phyloP scores from a whole-genome alignment of 208 protist genomes.

The Trypanosoma avium region DNA sequence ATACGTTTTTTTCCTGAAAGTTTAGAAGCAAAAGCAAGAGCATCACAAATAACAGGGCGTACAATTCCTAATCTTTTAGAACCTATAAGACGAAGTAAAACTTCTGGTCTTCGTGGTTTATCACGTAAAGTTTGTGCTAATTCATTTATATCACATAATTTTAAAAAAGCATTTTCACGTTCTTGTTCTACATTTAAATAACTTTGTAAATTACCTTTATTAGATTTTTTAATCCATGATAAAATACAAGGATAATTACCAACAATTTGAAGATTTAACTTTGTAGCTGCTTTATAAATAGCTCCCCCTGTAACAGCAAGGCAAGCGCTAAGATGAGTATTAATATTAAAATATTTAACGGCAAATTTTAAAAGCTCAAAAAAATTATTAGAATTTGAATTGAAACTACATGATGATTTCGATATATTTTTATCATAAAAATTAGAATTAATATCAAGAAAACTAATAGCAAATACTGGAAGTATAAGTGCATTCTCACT shows the following conservation, averaged over 20 bases:
- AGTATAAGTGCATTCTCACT: conserved; percentile 61
- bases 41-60: conserved; percentile 47
- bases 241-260: conserved; percentile 13
- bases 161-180: conserved; percentile 32
- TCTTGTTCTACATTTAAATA: conserved; percentile 20
- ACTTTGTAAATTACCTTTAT: background rate
- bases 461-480: conserved; percentile 54
- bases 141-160: conserved; percentile 43
- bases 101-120: conserved; percentile 45
- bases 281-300: conserved; percentile 12
- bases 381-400: background rate
- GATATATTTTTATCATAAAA: background rate
- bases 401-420: too few relatives aligned
- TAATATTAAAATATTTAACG: conserved; percentile 26
- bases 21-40: conserved; percentile 35
- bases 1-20: conserved; percentile 18
- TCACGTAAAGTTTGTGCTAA: conserved; percentile 40
- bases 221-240: conserved; percentile 5
- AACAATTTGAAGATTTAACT: conserved; percentile 5
- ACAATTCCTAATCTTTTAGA: conserved; percentile 38
- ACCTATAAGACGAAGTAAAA: conserved; percentile 21
- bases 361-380: conserved; percentile 25
- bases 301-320: conserved; percentile 9
- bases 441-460: background rate
- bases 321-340: conserved; percentile 25